Evolutionary conservation across 1,284 basidiomycete species (phyloP), one percentile per base, ranked within the genome.

Genomic region (Dichomitus squalens): DNA sequence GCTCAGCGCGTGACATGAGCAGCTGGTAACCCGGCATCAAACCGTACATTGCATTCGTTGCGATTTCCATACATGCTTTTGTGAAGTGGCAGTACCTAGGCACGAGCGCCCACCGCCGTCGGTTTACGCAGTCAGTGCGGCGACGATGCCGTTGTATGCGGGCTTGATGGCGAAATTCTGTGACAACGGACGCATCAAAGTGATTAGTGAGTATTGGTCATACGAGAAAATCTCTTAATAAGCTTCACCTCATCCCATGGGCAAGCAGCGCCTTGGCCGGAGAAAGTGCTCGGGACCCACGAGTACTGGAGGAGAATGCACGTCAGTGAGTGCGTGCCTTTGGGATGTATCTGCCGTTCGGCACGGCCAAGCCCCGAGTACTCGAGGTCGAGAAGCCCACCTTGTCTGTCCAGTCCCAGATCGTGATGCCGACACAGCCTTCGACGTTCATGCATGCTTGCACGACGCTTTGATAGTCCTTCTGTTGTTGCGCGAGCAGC

Each of bases 341-440:
- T 11, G 29, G 6, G 29, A 31, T 5, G 34, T 35, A 40, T 8
- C 9, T 40, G 38, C n/a, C 38, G n/a, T 7, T 18, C 7, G 20
- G 12, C 38, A 7, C 38, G 38, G n/a, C n/a, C n/a, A 7, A 40
- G 9, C 7, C n/a, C n/a, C n/a, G 7, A 9, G 7, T 18, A 18
- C 7, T 18, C 38, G 41, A 12, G 38, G 16, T 39, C 38, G 38
- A 4, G 7, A 18, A 7, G 39, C 54, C 18, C 20, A 60, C 64
- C 60, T 68, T 79, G 66, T 81, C 79, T 5, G 77, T 80, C 60
- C 66, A 80, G 64, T 81, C 81, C 81, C 80, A 83, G 40, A 81
- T 64, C 1, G 80, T 82, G 53, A 80, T 68, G 34, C 80, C 80
- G 46, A 81, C 69, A 61, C 81, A 83, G n/a, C 69, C 66, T 9